These are phyloP conservation scores for Suillus luteus DNA, from an alignment of 768 basidiomycete genomes.

Conservation along the genomic window DNA sequence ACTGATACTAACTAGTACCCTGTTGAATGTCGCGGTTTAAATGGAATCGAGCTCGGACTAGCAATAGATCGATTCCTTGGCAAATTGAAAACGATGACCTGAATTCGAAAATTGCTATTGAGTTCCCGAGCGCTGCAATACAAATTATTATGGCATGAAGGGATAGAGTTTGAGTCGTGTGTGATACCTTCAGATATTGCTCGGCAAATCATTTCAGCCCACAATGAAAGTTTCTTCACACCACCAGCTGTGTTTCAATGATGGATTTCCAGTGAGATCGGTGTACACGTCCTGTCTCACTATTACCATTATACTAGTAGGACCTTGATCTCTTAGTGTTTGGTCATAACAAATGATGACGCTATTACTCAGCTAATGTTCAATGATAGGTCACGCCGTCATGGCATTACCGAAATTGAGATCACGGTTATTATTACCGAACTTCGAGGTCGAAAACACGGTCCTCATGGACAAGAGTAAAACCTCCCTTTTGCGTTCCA, in stretches of 20 bases:
- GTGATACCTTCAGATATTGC: background rate
- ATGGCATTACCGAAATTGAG: background rate
- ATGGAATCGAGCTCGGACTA: constrained; percentile 10
- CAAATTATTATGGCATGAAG: constrained; percentile 1
- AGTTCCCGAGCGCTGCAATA: background rate
- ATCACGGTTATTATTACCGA: background rate
- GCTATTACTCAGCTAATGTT: background rate
- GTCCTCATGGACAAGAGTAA: background rate
- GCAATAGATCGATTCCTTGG: background rate
- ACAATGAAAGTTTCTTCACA: background rate
- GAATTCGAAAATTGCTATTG: background rate
- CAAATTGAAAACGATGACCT: background rate
- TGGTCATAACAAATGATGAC: background rate
- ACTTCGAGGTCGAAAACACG: background rate
- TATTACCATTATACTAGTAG: no score
- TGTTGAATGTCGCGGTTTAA: constrained; percentile 4
- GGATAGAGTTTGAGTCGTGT: background rate
- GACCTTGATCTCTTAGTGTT: background rate
- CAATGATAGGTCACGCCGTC: no score
- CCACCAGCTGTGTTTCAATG: background rate
- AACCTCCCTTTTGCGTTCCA: background rate
- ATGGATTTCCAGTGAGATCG: background rate
- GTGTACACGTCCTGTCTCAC: background rate
- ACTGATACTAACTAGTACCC: background rate
- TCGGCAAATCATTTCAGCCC: background rate